These are phyloP conservation scores for Botrytis galanthina DNA, from an alignment of 2,329 filamentous ascomycete genomes.

Conservation along the genomic window DNA sequence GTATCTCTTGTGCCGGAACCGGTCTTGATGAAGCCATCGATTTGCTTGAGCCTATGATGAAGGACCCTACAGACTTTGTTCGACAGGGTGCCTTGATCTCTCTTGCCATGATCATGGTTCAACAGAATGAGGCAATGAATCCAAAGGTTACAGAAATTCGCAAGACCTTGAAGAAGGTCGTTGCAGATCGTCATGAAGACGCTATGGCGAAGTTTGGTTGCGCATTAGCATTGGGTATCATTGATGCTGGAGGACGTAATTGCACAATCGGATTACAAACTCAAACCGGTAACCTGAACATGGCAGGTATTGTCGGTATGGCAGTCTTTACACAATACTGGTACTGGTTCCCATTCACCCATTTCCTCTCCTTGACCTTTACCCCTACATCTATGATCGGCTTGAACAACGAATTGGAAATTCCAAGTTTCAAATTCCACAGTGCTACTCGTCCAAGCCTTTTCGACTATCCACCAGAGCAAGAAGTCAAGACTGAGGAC, in stretches of 20 bases:
- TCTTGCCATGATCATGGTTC: constrained; percentile 97
- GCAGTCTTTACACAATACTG: constrained; percentile 99
- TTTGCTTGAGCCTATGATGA: constrained; percentile 97
- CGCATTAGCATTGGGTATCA: constrained; percentile 90
- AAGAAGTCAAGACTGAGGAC: constrained; percentile 92
- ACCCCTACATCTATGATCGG: constrained; percentile 96
- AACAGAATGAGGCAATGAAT: constrained; percentile 98
- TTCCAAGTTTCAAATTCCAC: constrained; percentile 92
- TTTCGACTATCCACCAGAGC: constrained; percentile 97
- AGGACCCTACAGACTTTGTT: constrained; percentile 97
- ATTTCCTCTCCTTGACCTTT: constrained; percentile 94
- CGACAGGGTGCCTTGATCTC: constrained; percentile 93
- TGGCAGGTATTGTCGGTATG: constrained; percentile 97
- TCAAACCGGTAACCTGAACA: constrained; percentile 96
- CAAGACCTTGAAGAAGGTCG: constrained; percentile 91
- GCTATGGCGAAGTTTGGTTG: constrained; percentile 99
- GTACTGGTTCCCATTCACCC: constrained; percentile 99
- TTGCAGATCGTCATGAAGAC: constrained; percentile 93
- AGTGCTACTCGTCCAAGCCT: constrained; percentile 91
- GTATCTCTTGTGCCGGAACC: constrained; percentile 96
- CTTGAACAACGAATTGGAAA: constrained; percentile 88
- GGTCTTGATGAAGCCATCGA: constrained; percentile 96
- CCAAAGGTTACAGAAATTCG: constrained; percentile 89
- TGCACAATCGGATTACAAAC: constrained; percentile 98
- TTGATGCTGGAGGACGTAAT: constrained; percentile 95